Conservation (phyloP, 257 asterid genomes). For the Apocynum venetum region DNA sequence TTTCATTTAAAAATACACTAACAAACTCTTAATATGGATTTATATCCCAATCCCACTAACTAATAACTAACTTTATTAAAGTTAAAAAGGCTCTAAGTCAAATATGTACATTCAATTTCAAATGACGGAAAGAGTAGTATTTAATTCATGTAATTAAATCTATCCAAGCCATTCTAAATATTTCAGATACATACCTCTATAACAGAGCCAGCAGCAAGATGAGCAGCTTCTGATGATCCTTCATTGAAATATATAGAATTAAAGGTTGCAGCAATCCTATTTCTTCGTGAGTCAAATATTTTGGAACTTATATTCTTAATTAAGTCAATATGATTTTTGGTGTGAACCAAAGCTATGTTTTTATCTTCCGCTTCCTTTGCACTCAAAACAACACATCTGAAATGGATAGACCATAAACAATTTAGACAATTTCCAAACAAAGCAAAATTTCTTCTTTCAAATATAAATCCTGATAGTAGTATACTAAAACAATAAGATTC, state of each 20-base stretch:
- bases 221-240: conserved; percentile 91
- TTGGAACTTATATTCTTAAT: conserved; percentile 62
- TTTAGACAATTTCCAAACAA: not conserved
- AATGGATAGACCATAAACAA: conserved; percentile 7
- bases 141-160: no score
- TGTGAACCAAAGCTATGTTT: conserved; percentile 69
- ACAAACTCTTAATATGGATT: no score
- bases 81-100: no score
- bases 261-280: conserved; percentile 40
- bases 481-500: not conserved
- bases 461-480: not conserved
- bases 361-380: conserved; percentile 68
- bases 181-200: conserved; percentile 52
- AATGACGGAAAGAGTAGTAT: no score
- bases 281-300: conserved; percentile 37
- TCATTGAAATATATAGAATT: conserved; percentile 84
- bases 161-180: no score
- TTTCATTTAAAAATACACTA: not conserved
- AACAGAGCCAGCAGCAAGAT: conserved; percentile 90
- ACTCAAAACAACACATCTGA: conserved; percentile 64
- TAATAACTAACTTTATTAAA: no score
- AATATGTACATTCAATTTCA: not conserved
- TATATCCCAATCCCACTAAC: no score
- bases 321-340: conserved; percentile 54
- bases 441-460: not conserved